These are phyloP conservation scores for Daldinia decipiens DNA, from an alignment of 495 filamentous ascomycete genomes.

Conservation along the genomic window DNA sequence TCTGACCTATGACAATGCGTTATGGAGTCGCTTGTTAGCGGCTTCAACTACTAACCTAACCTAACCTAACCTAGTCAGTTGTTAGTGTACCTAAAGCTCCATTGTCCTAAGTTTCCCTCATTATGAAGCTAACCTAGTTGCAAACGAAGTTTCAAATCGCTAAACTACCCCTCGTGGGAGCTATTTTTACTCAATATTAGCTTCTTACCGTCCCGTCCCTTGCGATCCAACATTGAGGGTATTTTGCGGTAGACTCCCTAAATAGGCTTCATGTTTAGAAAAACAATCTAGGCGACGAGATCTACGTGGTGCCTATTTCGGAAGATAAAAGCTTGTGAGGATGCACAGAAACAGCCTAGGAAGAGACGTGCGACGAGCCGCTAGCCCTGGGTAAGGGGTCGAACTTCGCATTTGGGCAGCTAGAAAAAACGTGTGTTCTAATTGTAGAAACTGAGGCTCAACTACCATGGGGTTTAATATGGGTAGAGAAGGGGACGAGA, in stretches of 20 bases:
- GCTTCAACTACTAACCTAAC: background rate
- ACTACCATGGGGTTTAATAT: background rate
- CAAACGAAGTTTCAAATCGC: background rate
- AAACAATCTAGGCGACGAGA: background rate
- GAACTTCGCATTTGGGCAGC: background rate
- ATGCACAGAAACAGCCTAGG: background rate
- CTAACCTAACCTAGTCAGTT: no score
- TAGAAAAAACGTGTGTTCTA: conserved; percentile 7
- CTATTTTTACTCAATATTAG: conserved; percentile 1
- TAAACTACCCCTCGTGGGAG: background rate
- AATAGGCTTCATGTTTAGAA: background rate
- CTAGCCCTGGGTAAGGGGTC: background rate
- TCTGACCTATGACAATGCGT: background rate
- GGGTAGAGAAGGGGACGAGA: background rate
- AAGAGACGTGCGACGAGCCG: background rate
- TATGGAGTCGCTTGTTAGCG: background rate
- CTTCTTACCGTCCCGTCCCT: background rate
- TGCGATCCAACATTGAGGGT: background rate
- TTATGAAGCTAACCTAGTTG: background rate
- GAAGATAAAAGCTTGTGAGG: background rate
- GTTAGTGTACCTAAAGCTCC: background rate
- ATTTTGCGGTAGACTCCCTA: background rate
- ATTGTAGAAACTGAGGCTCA: conserved; percentile 16
- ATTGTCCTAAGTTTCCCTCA: background rate
- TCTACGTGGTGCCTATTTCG: background rate